Evolutionary conservation across 2,329 filamentous ascomycete species (phyloP).

Genomic region (Apiospora rasikravindrae): DNA sequence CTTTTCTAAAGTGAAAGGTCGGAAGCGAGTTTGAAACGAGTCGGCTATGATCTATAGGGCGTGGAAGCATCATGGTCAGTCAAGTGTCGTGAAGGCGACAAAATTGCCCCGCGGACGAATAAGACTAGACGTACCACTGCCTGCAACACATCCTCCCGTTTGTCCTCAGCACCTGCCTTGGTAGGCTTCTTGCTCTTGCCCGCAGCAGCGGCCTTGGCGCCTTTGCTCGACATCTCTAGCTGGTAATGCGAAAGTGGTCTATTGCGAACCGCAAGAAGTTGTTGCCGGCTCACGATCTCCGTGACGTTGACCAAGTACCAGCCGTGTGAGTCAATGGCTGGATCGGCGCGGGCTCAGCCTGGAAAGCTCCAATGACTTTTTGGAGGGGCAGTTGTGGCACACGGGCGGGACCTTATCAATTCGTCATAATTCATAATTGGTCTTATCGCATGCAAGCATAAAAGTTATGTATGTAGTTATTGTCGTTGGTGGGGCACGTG

Average conservation of each 20-base stretch:
- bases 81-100: constrained; percentile 25
- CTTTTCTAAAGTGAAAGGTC: constrained; percentile 84
- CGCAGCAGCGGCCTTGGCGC: constrained; percentile 32
- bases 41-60: constrained; percentile 80
- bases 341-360: background rate
- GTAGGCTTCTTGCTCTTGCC: constrained; percentile 59
- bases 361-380: constrained; percentile 14
- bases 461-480: background rate
- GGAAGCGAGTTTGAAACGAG: constrained; percentile 91
- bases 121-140: constrained; percentile 37
- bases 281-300: background rate
- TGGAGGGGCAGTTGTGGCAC: constrained; percentile 18
- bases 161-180: constrained; percentile 57
- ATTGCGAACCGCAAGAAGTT: background rate
- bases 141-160: constrained; percentile 63
- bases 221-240: constrained; percentile 3
- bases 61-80: constrained; percentile 4
- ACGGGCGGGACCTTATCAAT: background rate
- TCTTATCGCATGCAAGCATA: constrained; percentile 7
- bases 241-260: background rate
- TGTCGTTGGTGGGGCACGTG: too few relatives aligned
- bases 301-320: constrained; percentile 7
- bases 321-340: background rate
- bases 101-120: constrained; percentile 26
- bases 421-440: constrained; percentile 2